Base-by-base conservation (phyloP, 805 yeast species). In the Lachancea fermentati region DNA sequence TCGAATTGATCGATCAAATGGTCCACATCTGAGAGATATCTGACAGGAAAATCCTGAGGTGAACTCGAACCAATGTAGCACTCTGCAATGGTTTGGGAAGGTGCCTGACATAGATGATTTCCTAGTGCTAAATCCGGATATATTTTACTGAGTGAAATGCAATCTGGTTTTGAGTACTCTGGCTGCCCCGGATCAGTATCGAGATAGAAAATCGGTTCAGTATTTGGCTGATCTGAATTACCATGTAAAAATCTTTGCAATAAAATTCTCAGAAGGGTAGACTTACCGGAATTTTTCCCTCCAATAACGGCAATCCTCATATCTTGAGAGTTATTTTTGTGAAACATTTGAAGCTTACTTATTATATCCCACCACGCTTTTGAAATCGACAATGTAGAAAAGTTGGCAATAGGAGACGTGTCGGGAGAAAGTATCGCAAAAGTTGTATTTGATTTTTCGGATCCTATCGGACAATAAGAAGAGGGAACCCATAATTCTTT, bases 171-270 rank as follows among this genome's bases (percentile, higher is more conserved):
- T 0, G 88, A 78, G 47, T 72, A 78, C 51, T 85, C 94, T 0
- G 95, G 78, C 55, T 88, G 96, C 1, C 95, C 96, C 0, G 96
- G 95, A 55, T 89, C 97, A 1, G 86, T 56, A 51, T 89, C 96
- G 30, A 89, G 49, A 29, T 79, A 72, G 15, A 72, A 68, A 2
- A 80, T 62, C 0, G 64, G 55, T 0, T 55, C 42, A 1, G 49
- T 43, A 4, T 51, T 50, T 3, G 51, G 48, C 1, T 48, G 32
- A 2, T 50, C 48, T 0, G 39, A 29, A 3, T 58, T 52, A 24
- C 44, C 30, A 35, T 42, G 47, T 3, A 75, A 52, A 1, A 78
- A 49, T 16, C 63, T 63, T 49, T 85, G 83, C 4, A 76, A 41
- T 4, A 86, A 55, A 2, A 76, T 45, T 46, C 76, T 73, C 9